Evolutionary conservation across 805 yeast species (phyloP).

Genomic region (Candida parachauliodes): DNA sequence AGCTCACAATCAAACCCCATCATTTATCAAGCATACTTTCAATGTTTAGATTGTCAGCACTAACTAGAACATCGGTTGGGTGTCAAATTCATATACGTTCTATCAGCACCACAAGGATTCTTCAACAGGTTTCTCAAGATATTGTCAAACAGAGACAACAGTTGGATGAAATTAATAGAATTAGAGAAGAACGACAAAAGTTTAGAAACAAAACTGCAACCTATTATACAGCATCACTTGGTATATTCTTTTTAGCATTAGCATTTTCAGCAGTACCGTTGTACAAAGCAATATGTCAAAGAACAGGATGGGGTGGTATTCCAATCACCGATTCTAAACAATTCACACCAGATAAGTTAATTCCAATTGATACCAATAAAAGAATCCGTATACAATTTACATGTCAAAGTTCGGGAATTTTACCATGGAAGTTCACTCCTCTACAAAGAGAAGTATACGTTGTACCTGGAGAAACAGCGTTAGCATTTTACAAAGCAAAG

Average conservation of each 20-base stretch:
- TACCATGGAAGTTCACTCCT: constrained; percentile 95
- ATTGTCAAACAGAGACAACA: constrained; percentile 7
- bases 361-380: constrained; percentile 82
- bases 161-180: constrained; percentile 16
- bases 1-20: constrained; percentile 5
- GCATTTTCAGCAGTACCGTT: constrained; percentile 91
- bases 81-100: neutral
- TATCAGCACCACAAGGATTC: neutral
- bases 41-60: no score
- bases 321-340: constrained; percentile 82
- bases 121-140: neutral
- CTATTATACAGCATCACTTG: constrained; percentile 65
- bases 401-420: constrained; percentile 81
- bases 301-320: constrained; percentile 95
- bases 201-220: constrained; percentile 52
- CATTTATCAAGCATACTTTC: no score
- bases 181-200: constrained; percentile 25
- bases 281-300: constrained; percentile 85
- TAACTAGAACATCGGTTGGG: no score
- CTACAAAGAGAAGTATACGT: constrained; percentile 91
- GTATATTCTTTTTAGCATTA: constrained; percentile 66
- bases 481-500: constrained; percentile 91
- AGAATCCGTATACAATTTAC: constrained; percentile 84
- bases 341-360: constrained; percentile 81
- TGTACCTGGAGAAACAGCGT: constrained; percentile 95